A percentile compares a stretch with the other conserved stretches of the same genome.
Evolutionary conservation across 192 early-diverging fungal species (phyloP).

Genomic region (Dissophora ornata): DNA sequence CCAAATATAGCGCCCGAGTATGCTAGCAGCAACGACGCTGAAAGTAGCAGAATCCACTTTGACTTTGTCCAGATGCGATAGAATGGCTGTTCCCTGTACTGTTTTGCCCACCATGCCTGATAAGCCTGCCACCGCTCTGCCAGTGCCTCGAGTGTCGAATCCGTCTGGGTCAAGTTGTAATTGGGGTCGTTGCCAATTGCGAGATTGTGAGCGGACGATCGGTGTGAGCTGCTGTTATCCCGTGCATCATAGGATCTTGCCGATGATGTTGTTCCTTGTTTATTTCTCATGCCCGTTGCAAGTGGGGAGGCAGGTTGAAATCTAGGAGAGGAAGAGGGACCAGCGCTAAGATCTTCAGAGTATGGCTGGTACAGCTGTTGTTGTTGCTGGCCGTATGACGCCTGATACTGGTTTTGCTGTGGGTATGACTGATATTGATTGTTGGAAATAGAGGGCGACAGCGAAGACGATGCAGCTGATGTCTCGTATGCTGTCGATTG

Average conservation of each 20-base stretch:
- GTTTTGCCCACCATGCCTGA: slow-evolving; percentile 28
- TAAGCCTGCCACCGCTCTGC: slow-evolving; percentile 38
- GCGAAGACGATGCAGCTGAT: too few relatives aligned
- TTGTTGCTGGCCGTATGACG: not conserved
- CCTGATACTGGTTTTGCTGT: not conserved
- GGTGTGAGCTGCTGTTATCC: slow-evolving; percentile 1
- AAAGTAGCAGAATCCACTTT: slow-evolving; percentile 19
- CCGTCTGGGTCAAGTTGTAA: slow-evolving; percentile 22
- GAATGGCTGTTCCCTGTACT: slow-evolving; percentile 27
- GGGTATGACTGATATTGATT: slow-evolving; percentile 10
- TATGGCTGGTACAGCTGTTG: not conserved
- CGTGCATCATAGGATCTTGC: slow-evolving; percentile 16
- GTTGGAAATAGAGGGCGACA: not conserved
- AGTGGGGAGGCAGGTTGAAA: not conserved
- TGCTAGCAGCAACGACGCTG: slow-evolving; percentile 6
- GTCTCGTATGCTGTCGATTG: not conserved
- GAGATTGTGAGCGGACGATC: slow-evolving; percentile 24
- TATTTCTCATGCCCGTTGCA: slow-evolving; percentile 16
- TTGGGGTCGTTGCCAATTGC: slow-evolving; percentile 6
- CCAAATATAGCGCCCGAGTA: slow-evolving; percentile 21
- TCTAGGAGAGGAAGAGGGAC: slow-evolving; percentile 2
- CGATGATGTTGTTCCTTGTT: slow-evolving; percentile 9
- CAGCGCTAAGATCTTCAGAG: not conserved
- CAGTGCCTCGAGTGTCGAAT: slow-evolving; percentile 30
- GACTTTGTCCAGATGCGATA: slow-evolving; percentile 44